Evolutionary conservation across 306 rosid species (phyloP).

Genomic region (Inga laurina): DNA sequence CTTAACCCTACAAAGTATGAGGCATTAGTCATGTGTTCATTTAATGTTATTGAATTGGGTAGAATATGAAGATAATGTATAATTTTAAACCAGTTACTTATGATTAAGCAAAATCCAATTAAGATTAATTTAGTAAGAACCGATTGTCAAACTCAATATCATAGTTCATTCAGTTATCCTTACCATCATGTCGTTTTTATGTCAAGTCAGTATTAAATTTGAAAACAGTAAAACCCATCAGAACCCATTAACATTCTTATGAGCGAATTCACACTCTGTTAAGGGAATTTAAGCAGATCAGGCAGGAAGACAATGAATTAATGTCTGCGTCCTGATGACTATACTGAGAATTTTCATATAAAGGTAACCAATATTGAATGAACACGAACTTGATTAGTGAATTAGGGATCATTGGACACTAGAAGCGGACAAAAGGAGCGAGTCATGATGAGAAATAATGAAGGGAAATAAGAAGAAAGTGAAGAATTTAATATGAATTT

Average conservation of each 20-base stretch:
- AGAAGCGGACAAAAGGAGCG: neutral
- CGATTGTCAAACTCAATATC: constrained; percentile 5
- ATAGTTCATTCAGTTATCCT: constrained; percentile 18
- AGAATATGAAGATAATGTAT: neutral
- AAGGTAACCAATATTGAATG: neutral
- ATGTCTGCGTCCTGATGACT: neutral
- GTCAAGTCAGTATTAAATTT: neutral
- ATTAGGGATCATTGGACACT: neutral
- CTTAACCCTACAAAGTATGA: neutral
- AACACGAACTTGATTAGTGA: neutral
- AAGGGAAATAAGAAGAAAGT: neutral
- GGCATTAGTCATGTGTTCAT: neutral
- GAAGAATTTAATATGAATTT: neutral
- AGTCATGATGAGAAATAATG: constrained; percentile 27
- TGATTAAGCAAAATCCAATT: neutral
- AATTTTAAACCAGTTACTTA: neutral
- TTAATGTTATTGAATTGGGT: neutral
- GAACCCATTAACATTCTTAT: neutral
- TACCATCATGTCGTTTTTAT: constrained; percentile 2
- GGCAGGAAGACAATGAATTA: neutral
- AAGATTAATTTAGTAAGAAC: constrained; percentile 23
- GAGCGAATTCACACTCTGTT: neutral
- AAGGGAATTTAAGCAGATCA: neutral
- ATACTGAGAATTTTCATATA: neutral
- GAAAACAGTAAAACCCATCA: constrained; percentile 5